These are phyloP conservation scores for Fusarium sp. DNA, from an alignment of 2,329 filamentous ascomycete species.

Conservation along the genomic window DNA sequence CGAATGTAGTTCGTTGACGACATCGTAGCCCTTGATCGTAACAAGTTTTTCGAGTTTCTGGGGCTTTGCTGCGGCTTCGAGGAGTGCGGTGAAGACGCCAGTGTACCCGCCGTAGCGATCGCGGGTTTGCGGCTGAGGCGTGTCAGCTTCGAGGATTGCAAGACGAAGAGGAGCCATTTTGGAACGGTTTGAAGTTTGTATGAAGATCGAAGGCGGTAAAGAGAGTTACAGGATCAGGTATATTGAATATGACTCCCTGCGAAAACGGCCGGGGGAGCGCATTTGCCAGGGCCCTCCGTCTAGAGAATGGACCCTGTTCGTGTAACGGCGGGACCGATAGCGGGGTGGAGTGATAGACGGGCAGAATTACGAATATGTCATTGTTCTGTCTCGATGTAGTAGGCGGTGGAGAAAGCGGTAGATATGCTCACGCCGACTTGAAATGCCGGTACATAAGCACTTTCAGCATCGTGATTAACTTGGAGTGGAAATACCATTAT, in stretches of 20 bases:
- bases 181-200: slow-evolving; percentile 2
- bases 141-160: slow-evolving; percentile 90
- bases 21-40: slow-evolving; percentile 74
- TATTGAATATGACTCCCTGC: slow-evolving; percentile 23
- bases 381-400: not conserved
- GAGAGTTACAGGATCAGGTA: not conserved
- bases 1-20: slow-evolving; percentile 71
- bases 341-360: slow-evolving; percentile 32
- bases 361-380: slow-evolving; percentile 31
- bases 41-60: slow-evolving; percentile 61
- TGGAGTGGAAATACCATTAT: too few relatives aligned
- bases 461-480: not conserved
- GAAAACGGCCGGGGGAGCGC: slow-evolving; percentile 4
- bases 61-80: slow-evolving; percentile 65
- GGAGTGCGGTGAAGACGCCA: slow-evolving; percentile 74
- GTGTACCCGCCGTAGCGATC: slow-evolving; percentile 79
- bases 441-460: too few relatives aligned
- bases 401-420: slow-evolving; percentile 29
- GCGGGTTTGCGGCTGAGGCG: slow-evolving; percentile 73
- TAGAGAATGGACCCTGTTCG: slow-evolving; percentile 27
- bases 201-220: not conserved
- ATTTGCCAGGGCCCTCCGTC: slow-evolving; percentile 18
- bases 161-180: slow-evolving; percentile 72
- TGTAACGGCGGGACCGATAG: slow-evolving; percentile 40
- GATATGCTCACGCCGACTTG: not conserved